Conservation (phyloP, 2,329 filamentous ascomycete species). For the Chrysoporthe austroafricana region DNA sequence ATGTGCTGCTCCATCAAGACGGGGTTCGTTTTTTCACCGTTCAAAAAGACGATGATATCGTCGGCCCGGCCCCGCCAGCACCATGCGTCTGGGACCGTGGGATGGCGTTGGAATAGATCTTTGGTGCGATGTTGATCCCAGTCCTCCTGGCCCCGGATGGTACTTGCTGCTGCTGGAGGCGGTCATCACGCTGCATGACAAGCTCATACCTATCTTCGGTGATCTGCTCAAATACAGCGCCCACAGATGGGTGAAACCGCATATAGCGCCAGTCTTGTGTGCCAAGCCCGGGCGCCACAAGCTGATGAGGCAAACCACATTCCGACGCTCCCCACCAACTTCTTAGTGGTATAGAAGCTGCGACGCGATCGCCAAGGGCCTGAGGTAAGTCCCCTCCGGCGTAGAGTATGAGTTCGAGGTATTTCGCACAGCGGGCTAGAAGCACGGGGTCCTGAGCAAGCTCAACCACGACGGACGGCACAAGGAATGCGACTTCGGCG, state of each 20-base stretch:
- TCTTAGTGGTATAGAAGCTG: neutral
- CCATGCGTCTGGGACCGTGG: slow-evolving; percentile 46
- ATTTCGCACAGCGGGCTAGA: slow-evolving; percentile 7
- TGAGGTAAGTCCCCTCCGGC: slow-evolving; percentile 22
- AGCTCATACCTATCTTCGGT: slow-evolving; percentile 17
- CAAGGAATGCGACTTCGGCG: slow-evolving; percentile 38
- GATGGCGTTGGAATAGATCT: slow-evolving; percentile 49
- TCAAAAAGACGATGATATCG: slow-evolving; percentile 39
- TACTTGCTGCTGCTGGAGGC: neutral
- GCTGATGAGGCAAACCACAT: slow-evolving; percentile 18
- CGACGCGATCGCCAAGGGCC: slow-evolving; percentile 14
- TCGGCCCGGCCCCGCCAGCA: slow-evolving; percentile 35
- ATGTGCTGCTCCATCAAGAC: slow-evolving; percentile 35
- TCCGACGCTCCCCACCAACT: slow-evolving; percentile 27
- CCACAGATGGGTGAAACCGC: slow-evolving; percentile 15
- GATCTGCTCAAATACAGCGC: slow-evolving; percentile 10
- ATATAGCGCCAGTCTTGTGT: slow-evolving; percentile 23
- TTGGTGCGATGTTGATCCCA: slow-evolving; percentile 42
- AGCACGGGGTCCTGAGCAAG: slow-evolving; percentile 29
- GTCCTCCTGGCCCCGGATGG: slow-evolving; percentile 13
- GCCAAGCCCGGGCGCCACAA: slow-evolving; percentile 9
- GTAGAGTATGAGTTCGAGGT: slow-evolving; percentile 15
- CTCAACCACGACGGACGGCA: slow-evolving; percentile 42
- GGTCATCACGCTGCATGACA: neutral
- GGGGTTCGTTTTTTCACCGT: slow-evolving; percentile 38